Base-by-base conservation (phyloP, 805 yeast species). In the Debaryomyces prosopidis region DNA sequence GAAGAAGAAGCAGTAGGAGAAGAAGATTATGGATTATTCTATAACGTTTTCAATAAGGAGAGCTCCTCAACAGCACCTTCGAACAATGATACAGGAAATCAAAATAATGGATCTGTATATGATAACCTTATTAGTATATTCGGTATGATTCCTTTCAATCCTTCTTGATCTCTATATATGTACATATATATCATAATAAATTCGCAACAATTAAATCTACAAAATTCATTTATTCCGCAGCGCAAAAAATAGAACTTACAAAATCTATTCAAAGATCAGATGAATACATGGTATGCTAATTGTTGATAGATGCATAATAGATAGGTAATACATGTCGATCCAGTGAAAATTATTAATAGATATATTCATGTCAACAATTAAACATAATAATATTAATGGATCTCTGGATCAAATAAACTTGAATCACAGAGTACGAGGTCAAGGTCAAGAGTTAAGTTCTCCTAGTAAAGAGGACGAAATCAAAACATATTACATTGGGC, bases 71-170 rank as follows among this genome's bases (percentile, higher is more conserved):
- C 50, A 31, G 65, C 65, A 2, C 55, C 39, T 12, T 16, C 39
- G 36, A 45, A 43, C 42, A 48, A 41, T 36, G 49, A 36, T 48
- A 47, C 40, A 33, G 40, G 39, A 30, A 47, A 41, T 7, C 33
- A 30, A 30, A 30, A 28, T 35, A 41, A 11, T 26, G 50, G 44
- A 10, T 48, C 53, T 28, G 57, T 55, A 3, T 65, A 65, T 45
- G 73, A 68, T 44, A 62, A 57, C 31, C 53, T 68, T 52, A 60
- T 65, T 7, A 64, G 66, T 8, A 61, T 65, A 3, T 67, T 66
- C 48, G 75, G 73, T 1, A 62, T 66, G 41, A 63, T 72, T 45
- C 77, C 77, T 1, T 72, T 72, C 59, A 72, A 72, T 46, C 77
- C 76, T 17, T 66, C 71, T 10, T 68, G 49, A 40, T 23, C 26